Evolutionary conservation across 2,329 filamentous ascomycete species (phyloP), one percentile per base, ranked within the genome.

Genomic region (Chalaropsis ovoidea): DNA sequence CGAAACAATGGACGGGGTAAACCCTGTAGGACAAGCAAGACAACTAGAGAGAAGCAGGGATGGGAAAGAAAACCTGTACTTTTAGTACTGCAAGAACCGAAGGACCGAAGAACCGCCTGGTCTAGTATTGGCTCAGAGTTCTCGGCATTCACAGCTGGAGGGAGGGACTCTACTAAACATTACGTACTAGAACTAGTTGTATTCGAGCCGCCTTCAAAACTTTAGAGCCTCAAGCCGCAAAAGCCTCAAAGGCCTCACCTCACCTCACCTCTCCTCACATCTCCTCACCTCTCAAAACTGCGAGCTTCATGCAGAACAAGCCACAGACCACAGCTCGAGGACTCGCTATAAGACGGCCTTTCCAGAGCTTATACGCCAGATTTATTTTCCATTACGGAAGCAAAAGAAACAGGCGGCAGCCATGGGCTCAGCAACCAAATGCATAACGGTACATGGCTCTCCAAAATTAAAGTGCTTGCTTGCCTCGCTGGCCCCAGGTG

Each of bases 21-120:
- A 27, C 47, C 47, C 47, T 52, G 47, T 15, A 52, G 24, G 35
- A 2, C 19, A 27, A 24, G 47, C 22, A 2, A 11, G 47, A 15
- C 24, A 52, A 27, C 19, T 15, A 7, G 10, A 22, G 45, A 19
- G 19, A 47, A 54, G 13, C 10, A 54, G 24, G 17, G 3, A n/a
- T 8, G 17, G 17, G 17, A 58, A 58, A 19, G 22, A 39, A 58
- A n/a, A n/a, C n/a, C 17, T 19, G 24, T 31, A 58, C 31, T 58
- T 47, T 19, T 47, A 19, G 43, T 39, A 39, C 27, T 35, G 27
- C 13, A 31, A n/a, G 24, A 31, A n/a, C 10, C n/a, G 54, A 58
- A 58, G 13, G 54, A 35, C 54, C 27, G 54, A 58, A 19, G 27
- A 58, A 58, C 27, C 17, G 54, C 54, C 54, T 58, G 31, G 54